Percentiles rank a stretch among this genome's conserved stretches.
phyloP scores from a whole-genome alignment of 768 basidiomycete species.

The Erythrobasidium yunnanense region DNA sequence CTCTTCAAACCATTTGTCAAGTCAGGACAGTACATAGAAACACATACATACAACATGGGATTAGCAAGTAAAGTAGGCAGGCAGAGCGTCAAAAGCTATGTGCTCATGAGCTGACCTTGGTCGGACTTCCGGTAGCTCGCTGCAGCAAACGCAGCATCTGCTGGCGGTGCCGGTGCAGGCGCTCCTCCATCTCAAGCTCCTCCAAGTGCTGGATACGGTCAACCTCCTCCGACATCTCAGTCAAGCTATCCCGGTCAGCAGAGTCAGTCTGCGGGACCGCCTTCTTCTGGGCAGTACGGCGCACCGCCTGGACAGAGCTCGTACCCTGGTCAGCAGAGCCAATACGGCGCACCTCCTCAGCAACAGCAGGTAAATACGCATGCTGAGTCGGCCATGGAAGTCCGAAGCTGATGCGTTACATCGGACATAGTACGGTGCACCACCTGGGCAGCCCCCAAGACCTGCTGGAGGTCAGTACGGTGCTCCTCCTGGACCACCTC shows the following conservation, averaged over 20 bases:
- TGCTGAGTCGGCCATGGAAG: neutral
- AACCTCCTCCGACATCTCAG: neutral
- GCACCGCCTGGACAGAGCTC: constrained; percentile 24
- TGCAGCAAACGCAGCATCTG: constrained; percentile 25
- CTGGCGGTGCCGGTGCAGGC: constrained; percentile 29
- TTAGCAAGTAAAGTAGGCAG: constrained; percentile 28
- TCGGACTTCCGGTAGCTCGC: constrained; percentile 22
- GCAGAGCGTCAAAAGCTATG: no score
- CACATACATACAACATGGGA: constrained; percentile 13
- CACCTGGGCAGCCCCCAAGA: constrained; percentile 1
- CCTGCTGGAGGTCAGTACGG: constrained; percentile 12
- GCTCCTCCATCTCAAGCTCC: neutral
- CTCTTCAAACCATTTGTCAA: no score
- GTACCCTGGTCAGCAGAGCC: constrained; percentile 12
- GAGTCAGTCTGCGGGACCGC: neutral
- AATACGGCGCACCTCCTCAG: neutral
- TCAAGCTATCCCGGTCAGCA: constrained; percentile 17
- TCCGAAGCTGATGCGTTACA: neutral
- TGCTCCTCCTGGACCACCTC: constrained; percentile 17
- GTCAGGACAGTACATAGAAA: no score
- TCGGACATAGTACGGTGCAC: constrained; percentile 25
- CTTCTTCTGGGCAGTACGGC: constrained; percentile 15
- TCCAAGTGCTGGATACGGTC: neutral
- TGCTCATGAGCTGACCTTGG: no score
- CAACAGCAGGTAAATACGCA: neutral